These are phyloP conservation scores for Chaetothyriales sp. DNA, from an alignment of 2,329 filamentous ascomycete genomes.

Conservation along the genomic window DNA sequence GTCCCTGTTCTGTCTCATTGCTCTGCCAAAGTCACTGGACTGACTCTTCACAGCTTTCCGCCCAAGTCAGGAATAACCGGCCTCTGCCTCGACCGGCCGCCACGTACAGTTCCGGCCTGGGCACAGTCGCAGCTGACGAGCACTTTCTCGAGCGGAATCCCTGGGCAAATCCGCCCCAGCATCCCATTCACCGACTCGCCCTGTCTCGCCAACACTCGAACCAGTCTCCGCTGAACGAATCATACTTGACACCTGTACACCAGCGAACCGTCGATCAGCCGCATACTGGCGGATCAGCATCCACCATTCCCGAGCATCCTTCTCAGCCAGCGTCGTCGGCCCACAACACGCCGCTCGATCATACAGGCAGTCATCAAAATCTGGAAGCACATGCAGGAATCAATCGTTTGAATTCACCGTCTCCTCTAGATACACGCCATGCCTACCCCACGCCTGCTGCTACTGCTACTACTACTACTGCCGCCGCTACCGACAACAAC, in stretches of 20 bases:
- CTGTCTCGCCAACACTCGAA: conserved; percentile 21
- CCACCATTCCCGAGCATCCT: conserved; percentile 30
- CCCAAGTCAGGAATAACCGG: conserved; percentile 7
- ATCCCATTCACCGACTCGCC: conserved; percentile 46
- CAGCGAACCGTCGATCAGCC: conserved; percentile 29
- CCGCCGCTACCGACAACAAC: too few relatives aligned
- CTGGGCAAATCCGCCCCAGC: conserved; percentile 72
- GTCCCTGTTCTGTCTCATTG: not conserved
- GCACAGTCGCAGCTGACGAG: conserved; percentile 43
- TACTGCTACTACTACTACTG: too few relatives aligned
- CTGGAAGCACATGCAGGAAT: conserved; percentile 8
- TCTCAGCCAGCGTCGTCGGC: conserved; percentile 29
- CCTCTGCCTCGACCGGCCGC: conserved; percentile 15
- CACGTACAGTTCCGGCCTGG: conserved; percentile 20
- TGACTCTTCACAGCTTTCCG: conserved; percentile 9
- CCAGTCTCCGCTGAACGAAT: conserved; percentile 19
- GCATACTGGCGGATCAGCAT: conserved; percentile 31
- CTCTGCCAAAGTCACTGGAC: not conserved
- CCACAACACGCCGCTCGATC: conserved; percentile 29
- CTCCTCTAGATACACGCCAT: conserved; percentile 13
- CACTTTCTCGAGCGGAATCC: conserved; percentile 79
- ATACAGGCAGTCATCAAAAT: conserved; percentile 25
- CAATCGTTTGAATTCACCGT: conserved; percentile 7
- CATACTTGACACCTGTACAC: conserved; percentile 28
- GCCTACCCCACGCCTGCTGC: conserved; percentile 20